Base-by-base conservation (phyloP, 2,329 filamentous ascomycete genomes). In the Fonsecaea multimorphosa region DNA sequence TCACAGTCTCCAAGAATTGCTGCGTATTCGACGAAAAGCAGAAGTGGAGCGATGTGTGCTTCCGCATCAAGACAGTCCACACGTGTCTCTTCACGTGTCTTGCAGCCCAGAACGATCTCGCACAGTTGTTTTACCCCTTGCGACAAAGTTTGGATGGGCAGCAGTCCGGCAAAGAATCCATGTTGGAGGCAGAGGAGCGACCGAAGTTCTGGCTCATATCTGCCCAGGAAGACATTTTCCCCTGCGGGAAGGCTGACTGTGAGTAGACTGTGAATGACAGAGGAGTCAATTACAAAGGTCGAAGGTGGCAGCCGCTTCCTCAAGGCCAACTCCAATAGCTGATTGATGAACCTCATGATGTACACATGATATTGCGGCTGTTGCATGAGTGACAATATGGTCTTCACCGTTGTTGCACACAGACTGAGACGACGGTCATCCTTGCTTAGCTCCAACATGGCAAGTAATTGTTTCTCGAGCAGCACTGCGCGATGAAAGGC, bases 1-100 rank as follows among this genome's bases (percentile, higher is more conserved):
- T 80, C 81, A 70, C 83, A 83, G 34, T 85, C 78, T 1, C 86
- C 87, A 63, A 85, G 83, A 46, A 87, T 83, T 56, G 84, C 83
- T 3, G 88, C 79, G 70, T 83, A 89, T 63, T 87, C 84, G 7
- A 83, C 78, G 46, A 86, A 75, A 1, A 82, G 79, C 61, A 82
- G 79, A 40, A 90, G 75, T 57, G 87, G 83, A 32, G 79, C 72
- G 14, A 85, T 68, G 74, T 85, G 82, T 53, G 77, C 75, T 19
- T 81, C 78, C 7, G 80, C 70, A 69, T 86, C 81, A 53, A 86
- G 83, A n/a, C 89, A 72, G 14, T 75, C 74, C 12, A 75, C 72
- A 14, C 77, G 64, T 19, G 88, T 69, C 6, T 78, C 74, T 7
- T 77, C 71, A 74, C 78, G 76, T 36, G 80, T 78, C 46, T 75